phyloP scores from a whole-genome alignment of 768 basidiomycete species.

The Lentinus brumalis region DNA sequence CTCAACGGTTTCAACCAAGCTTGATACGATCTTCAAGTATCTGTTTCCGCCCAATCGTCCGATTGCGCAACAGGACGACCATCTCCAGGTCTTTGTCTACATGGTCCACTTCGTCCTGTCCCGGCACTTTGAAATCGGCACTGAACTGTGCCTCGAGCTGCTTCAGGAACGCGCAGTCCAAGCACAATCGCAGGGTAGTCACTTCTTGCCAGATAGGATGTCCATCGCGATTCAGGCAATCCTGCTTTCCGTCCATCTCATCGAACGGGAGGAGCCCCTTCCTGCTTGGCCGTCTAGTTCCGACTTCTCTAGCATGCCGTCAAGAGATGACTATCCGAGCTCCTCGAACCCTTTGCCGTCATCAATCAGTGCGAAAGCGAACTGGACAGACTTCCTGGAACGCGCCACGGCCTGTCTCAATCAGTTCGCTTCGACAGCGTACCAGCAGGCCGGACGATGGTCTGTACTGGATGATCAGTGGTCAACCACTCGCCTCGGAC shows the following conservation, averaged over 20 bases:
- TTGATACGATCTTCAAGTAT: conserved; percentile 72
- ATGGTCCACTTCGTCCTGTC: conserved; percentile 82
- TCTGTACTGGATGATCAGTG: conserved; percentile 86
- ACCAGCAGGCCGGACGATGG: conserved; percentile 70
- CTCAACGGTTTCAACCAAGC: conserved; percentile 76
- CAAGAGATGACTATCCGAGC: conserved; percentile 67
- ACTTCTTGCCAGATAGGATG: conserved; percentile 68
- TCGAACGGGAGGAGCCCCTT: conserved; percentile 69
- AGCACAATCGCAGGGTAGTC: conserved; percentile 39
- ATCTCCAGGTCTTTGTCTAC: conserved; percentile 73
- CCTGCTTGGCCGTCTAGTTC: conserved; percentile 80
- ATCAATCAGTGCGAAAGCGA: conserved; percentile 57
- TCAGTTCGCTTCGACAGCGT: conserved; percentile 58
- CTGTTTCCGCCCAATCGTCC: conserved; percentile 78
- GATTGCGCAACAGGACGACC: conserved; percentile 69
- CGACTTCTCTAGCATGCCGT: conserved; percentile 61
- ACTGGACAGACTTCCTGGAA: conserved; percentile 73
- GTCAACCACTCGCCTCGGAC: conserved; percentile 60
- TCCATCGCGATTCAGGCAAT: conserved; percentile 77
- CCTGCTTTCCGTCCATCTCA: conserved; percentile 65
- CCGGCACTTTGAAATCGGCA: conserved; percentile 83
- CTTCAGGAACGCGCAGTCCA: conserved; percentile 67
- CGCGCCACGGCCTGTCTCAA: conserved; percentile 59
- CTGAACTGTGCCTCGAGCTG: conserved; percentile 78
- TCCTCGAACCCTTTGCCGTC: conserved; percentile 66